Conservation (phyloP, 345 rosid species). For the Populus pruinosa region DNA sequence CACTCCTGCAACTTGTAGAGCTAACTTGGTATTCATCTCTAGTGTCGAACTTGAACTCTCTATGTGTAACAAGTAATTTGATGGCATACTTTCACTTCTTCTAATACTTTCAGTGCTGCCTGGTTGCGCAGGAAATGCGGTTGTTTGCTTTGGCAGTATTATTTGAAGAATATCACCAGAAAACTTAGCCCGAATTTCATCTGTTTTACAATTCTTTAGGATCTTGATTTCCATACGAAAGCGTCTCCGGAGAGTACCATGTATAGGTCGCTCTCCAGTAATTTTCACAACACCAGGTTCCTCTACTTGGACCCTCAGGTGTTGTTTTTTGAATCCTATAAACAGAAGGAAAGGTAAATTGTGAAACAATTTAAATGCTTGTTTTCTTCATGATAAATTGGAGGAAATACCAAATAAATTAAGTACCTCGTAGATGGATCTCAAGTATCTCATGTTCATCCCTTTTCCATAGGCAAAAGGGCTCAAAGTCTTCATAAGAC, state of each 20-base stretch:
- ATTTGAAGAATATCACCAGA: constrained; percentile 36
- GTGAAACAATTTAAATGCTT: not conserved
- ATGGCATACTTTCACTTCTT: not conserved
- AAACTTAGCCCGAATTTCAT: constrained; percentile 44
- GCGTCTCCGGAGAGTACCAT: constrained; percentile 25
- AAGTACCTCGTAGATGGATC: constrained; percentile 43
- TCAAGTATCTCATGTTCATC: constrained; percentile 34
- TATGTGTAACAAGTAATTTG: not conserved
- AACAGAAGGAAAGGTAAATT: not conserved
- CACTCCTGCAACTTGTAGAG: not conserved
- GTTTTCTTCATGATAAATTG: no score
- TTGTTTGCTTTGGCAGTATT: constrained; percentile 31
- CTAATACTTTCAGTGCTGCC: not conserved
- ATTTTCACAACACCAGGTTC: constrained; percentile 34
- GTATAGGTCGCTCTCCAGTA: constrained; percentile 36
- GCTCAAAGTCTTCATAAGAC: constrained; percentile 43
- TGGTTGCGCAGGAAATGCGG: not conserved
- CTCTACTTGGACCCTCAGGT: constrained; percentile 40
- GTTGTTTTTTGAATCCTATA: constrained; percentile 47
- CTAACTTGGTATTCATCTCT: not conserved
- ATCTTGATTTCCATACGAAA: constrained; percentile 40
- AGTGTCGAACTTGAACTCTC: not conserved
- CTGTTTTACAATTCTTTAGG: constrained; percentile 22
- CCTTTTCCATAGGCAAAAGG: constrained; percentile 40
- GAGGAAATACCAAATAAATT: not conserved